Base-by-base conservation (phyloP, 257 asterid genomes). In the Coffea canephora region DNA sequence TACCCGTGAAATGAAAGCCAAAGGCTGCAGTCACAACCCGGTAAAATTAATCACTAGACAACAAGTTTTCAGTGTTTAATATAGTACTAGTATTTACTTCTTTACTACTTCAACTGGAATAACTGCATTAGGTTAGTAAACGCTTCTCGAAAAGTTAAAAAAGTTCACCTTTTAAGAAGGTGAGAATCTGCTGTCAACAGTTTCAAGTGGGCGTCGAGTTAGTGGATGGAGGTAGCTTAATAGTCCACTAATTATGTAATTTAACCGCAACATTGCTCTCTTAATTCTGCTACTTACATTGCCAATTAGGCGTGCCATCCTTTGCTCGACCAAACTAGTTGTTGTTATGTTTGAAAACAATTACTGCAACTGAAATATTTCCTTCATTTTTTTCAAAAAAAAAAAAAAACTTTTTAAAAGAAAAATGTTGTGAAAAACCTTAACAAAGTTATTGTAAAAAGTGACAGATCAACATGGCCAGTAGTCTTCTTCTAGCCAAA, bases 1-100 rank as follows among this genome's bases (percentile, higher is more conserved):
- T 75, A 75, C 81, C 81, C 83, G 82, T 82, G 82, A 82, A 82
- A 48, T 82, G 82, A 82, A 82, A 48, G 71, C 80, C 49, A 48
- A 77, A 71, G n/a, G 25, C 46, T 45, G 34, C 6, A 59, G 69
- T 36, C 36, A 21, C 55, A 59, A 71, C 69, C 31, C 21, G 21
- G 21, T 69, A 41, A 19, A 78, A 27, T 71, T 71, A 36, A 19
- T 8, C 10, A 59, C 74, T 10, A 48, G 5, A 13, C 21, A 39
- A 66, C 62, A 18, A 23, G 46, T 70, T 39, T 75, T 41, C 18
- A 31, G 13, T 9, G 18, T 64, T 50, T 18, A 23, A 45, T 80
- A 73, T 39, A 31, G 34, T 31, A 31, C 34, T 31, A 31, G 34
- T 31, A 31, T 31, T 31, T 31, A 31, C 34, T 31, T 31, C 34